Evolutionary conservation across 805 yeast species (phyloP).

Genomic region (Candida rishiriensis): DNA sequence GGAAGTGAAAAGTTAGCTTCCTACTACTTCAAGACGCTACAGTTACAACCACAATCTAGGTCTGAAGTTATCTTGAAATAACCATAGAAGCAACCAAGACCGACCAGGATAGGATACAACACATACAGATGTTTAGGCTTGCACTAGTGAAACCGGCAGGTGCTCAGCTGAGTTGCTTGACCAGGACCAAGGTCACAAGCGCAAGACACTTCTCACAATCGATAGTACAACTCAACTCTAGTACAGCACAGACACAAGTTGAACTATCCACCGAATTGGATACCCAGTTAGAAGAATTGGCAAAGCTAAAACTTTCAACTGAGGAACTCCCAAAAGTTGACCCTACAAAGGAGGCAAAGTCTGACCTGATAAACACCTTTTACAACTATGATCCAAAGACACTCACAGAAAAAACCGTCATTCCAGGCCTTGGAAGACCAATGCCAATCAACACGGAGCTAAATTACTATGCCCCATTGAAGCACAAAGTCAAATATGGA

Average conservation of each 20-base stretch:
- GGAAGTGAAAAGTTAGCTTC: no score
- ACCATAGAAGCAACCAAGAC: no score
- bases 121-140: no score
- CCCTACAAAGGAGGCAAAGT: slow-evolving; percentile 15
- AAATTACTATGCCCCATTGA: slow-evolving; percentile 75
- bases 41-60: no score
- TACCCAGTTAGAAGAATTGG: slow-evolving; percentile 24
- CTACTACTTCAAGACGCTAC: no score
- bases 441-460: slow-evolving; percentile 83
- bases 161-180: no score
- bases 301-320: slow-evolving; percentile 18
- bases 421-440: slow-evolving; percentile 44
- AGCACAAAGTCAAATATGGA: slow-evolving; percentile 62
- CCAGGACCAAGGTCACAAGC: background rate
- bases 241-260: background rate
- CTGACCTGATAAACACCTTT: slow-evolving; percentile 24
- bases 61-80: no score
- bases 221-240: slow-evolving; percentile 1
- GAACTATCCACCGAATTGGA: slow-evolving; percentile 13
- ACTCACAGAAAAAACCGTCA: slow-evolving; percentile 30
- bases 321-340: slow-evolving; percentile 11
- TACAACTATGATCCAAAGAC: slow-evolving; percentile 34
- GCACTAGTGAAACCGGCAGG: no score
- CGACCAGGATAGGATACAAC: no score
- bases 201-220: slow-evolving; percentile 5